Conservation (phyloP, 805 yeast genomes). For the Wickerhamomyces chambardii region DNA sequence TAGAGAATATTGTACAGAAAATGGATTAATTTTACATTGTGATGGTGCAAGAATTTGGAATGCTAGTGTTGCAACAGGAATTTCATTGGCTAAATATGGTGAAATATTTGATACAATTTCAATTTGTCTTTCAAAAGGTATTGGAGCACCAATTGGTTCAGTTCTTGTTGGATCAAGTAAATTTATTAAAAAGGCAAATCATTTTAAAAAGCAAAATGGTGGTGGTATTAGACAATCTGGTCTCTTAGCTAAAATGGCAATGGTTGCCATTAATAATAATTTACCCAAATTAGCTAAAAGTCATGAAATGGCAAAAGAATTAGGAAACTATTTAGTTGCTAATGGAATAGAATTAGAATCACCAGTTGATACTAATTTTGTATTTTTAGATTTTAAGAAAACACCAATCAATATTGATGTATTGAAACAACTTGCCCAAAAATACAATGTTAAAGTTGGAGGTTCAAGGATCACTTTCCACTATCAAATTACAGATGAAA, state of each 20-base stretch:
- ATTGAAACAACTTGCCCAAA: constrained; percentile 41
- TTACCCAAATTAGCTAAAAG: constrained; percentile 36
- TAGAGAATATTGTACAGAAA: constrained; percentile 55
- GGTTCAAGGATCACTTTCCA: constrained; percentile 69
- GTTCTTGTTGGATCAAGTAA: constrained; percentile 61
- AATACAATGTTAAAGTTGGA: constrained; percentile 51
- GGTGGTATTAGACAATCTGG: constrained; percentile 94
- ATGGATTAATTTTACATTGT: constrained; percentile 59
- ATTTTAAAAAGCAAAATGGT: constrained; percentile 87
- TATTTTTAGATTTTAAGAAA: constrained; percentile 51
- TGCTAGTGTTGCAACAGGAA: constrained; percentile 57
- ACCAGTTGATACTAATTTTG: constrained; percentile 81
- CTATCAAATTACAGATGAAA: constrained; percentile 13
- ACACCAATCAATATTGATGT: constrained; percentile 44
- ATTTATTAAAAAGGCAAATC: constrained; percentile 64
- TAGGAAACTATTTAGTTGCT: constrained; percentile 41
- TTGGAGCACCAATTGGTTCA: constrained; percentile 94
- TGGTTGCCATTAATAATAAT: constrained; percentile 64
- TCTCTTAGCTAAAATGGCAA: constrained; percentile 70
- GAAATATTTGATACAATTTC: constrained; percentile 78
- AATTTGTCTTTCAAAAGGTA: constrained; percentile 78
- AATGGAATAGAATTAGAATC: constrained; percentile 48
- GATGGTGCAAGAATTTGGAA: constrained; percentile 98
- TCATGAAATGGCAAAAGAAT: constrained; percentile 40
- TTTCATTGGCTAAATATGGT: constrained; percentile 59